These are phyloP conservation scores for Monotropa hypopitys DNA, from an alignment of 179 eudicot genomes.

Conservation along the genomic window DNA sequence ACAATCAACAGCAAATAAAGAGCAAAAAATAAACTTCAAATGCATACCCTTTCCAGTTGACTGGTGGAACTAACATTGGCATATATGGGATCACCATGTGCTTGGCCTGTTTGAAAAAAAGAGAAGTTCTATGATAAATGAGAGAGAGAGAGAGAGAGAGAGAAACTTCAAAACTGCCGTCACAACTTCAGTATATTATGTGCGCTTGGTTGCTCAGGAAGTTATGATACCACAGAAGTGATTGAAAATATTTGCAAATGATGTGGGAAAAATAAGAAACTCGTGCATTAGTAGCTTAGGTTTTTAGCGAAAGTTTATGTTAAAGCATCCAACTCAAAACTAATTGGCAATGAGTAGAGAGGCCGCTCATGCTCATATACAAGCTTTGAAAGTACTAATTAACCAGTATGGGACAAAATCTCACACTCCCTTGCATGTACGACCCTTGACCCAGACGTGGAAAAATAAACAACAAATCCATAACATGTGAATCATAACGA, in stretches of 20 bases:
- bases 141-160: not conserved
- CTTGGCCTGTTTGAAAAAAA: constrained; percentile 52
- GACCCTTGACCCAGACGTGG: too few species aligned
- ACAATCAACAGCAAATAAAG: not conserved
- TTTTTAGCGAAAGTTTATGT: not conserved
- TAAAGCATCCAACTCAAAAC: too few species aligned
- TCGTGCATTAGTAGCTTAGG: not conserved
- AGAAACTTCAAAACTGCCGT: not conserved
- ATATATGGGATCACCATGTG: constrained; percentile 96
- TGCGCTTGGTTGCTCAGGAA: not conserved
- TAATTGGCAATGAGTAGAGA: too few species aligned
- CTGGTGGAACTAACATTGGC: constrained; percentile 96
- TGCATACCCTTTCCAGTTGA: constrained; percentile 78
- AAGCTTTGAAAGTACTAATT: too few species aligned
- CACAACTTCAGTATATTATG: not conserved
- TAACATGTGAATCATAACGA: too few species aligned
- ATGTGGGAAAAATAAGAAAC: not conserved
- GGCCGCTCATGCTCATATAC: too few species aligned
- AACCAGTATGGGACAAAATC: too few species aligned
- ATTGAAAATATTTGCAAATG: not conserved
- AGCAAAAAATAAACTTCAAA: not conserved
- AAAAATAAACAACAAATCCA: too few species aligned
- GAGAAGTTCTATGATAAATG: not conserved
- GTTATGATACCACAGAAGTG: not conserved
- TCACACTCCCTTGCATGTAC: too few species aligned